These are phyloP conservation scores for Abrus precatorius DNA, from an alignment of 306 rosid species.

Conservation along the genomic window DNA sequence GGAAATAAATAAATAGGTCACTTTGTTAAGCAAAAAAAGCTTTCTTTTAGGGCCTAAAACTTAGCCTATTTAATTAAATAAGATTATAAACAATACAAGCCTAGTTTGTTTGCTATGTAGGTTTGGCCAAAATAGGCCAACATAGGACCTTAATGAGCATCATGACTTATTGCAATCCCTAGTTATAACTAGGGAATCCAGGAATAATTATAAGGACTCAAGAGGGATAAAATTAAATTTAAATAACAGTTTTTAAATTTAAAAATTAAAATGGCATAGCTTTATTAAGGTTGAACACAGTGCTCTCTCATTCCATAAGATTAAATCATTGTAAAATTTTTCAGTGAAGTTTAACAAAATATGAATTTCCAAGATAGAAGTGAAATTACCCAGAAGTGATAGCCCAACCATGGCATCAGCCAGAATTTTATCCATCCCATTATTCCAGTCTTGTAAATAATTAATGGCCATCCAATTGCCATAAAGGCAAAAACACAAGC, in stretches of 20 bases:
- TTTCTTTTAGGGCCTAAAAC: background rate
- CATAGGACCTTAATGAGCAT: background rate
- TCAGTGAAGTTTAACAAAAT: slow-evolving; percentile 31
- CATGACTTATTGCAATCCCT: background rate
- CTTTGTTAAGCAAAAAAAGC: background rate
- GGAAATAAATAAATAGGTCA: background rate
- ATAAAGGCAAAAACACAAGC: slow-evolving; percentile 94
- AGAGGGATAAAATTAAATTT: background rate
- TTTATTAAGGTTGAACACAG: background rate
- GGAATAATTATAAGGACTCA: too few relatives aligned
- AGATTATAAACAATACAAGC: background rate
- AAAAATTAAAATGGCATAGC: background rate
- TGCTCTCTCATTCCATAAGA: background rate
- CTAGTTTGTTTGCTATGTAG: background rate
- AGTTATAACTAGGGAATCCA: too few relatives aligned
- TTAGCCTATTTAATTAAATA: background rate
- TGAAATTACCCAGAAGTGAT: slow-evolving; percentile 94
- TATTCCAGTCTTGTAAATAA: slow-evolving; percentile 85
- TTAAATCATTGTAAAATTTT: background rate
- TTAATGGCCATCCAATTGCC: slow-evolving; percentile 94
- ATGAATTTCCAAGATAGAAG: slow-evolving; percentile 40
- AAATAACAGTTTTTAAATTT: background rate
- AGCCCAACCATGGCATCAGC: slow-evolving; percentile 99
- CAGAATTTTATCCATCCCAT: slow-evolving; percentile 98
- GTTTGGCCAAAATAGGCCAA: too few relatives aligned